A percentile compares a stretch with the other conserved stretches of the same genome.
phyloP scores from a whole-genome alignment of 2,329 filamentous ascomycete genomes.

The Endothia cerciana region DNA sequence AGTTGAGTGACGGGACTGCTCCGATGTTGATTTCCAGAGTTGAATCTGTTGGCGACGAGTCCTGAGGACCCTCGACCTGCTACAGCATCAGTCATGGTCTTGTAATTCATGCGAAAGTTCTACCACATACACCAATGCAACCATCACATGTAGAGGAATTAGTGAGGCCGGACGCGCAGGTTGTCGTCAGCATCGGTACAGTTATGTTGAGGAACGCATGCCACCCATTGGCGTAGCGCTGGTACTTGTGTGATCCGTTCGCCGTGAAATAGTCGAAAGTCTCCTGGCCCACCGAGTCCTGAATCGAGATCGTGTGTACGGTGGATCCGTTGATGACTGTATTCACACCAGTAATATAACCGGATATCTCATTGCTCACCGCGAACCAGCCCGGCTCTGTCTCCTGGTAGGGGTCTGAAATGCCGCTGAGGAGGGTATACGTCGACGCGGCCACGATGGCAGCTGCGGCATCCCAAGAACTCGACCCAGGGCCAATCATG shows the following conservation, averaged over 20 bases:
- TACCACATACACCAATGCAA: background rate
- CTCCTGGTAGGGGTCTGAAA: background rate
- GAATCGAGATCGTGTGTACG: background rate
- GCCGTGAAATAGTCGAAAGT: background rate
- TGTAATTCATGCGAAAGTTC: background rate
- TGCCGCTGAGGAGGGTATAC: slow-evolving; percentile 2
- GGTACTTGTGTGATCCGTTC: background rate
- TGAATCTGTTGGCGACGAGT: background rate
- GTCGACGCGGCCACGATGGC: background rate
- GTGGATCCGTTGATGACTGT: background rate
- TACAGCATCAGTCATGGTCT: background rate
- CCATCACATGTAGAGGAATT: background rate
- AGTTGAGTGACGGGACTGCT: background rate
- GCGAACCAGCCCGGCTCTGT: background rate
- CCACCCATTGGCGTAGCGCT: background rate
- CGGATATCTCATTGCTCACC: background rate
- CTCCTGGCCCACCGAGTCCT: background rate
- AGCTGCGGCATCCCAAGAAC: background rate
- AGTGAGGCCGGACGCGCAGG: background rate
- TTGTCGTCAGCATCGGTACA: background rate
- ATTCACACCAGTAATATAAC: background rate
- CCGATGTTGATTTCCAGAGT: background rate
- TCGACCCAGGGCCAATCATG: background rate
- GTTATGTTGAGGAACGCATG: background rate
- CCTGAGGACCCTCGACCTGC: background rate